Percentiles rank a stretch among this genome's conserved stretches.
These are phyloP conservation scores for Kluyveromyces dobzhanskii DNA, from an alignment of 805 yeast species.

Conservation along the genomic window DNA sequence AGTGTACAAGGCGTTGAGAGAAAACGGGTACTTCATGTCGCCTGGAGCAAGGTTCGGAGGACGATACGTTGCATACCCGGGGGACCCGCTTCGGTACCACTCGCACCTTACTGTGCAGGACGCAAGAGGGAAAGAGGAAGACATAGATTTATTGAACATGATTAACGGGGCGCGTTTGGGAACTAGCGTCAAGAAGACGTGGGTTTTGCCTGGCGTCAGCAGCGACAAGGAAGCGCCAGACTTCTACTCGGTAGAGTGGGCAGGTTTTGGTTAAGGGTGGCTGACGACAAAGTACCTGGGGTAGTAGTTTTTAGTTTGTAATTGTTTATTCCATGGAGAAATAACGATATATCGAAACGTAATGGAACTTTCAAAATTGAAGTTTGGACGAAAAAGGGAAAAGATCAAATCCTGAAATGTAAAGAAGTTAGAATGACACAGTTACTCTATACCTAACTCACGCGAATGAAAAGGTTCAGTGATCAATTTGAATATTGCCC, in stretches of 20 bases:
- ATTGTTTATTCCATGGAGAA: too few species aligned
- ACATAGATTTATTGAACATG: constrained; percentile 47
- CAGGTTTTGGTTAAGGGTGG: constrained; percentile 90
- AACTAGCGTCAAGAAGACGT: constrained; percentile 82
- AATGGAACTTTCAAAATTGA: too few species aligned
- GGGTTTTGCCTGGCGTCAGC: constrained; percentile 46
- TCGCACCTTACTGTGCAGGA: constrained; percentile 67
- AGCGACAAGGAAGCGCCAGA: constrained; percentile 23
- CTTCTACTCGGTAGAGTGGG: constrained; percentile 85
- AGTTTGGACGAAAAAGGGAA: too few species aligned
- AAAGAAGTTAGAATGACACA: too few species aligned
- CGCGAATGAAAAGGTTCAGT: too few species aligned
- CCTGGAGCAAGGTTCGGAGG: constrained; percentile 95
- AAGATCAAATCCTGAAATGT: too few species aligned
- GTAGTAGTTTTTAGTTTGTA: too few species aligned
- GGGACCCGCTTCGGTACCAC: constrained; percentile 87
- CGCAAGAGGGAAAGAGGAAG: constrained; percentile 36
- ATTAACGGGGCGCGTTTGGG: constrained; percentile 88
- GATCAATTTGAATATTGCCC: too few species aligned
- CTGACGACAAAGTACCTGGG: too few species aligned
- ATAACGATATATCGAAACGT: too few species aligned
- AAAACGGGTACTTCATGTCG: constrained; percentile 44
- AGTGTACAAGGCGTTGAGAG: constrained; percentile 29
- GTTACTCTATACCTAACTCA: too few species aligned
- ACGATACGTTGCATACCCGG: constrained; percentile 82